Conservation (phyloP, 139 green algal species). For the Coelastrella sp. region DNA sequence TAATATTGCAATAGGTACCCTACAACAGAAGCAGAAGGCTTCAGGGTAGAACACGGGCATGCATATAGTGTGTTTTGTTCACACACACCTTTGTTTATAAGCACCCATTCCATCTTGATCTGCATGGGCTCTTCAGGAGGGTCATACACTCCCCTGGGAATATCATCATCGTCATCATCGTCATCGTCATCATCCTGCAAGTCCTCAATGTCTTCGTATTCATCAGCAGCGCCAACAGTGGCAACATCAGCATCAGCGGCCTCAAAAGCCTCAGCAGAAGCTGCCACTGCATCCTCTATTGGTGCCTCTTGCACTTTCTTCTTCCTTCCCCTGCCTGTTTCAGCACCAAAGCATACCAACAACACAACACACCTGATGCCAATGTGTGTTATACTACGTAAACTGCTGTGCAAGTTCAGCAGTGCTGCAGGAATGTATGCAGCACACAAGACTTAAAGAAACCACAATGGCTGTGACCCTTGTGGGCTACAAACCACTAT, state of each 20-base stretch:
- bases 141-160: slow-evolving; percentile 23
- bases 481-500: no score
- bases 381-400: neutral
- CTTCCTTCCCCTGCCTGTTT: neutral
- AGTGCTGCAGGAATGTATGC: neutral
- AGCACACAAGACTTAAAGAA: neutral
- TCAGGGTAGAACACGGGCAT: no score
- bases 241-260: slow-evolving; percentile 7
- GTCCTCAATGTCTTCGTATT: neutral
- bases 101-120: slow-evolving; percentile 51
- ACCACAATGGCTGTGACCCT: no score
- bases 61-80: neutral
- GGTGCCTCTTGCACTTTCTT: neutral
- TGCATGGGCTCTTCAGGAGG: slow-evolving; percentile 35
- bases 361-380: neutral
- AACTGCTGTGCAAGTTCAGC: no score
- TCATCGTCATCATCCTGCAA: neutral
- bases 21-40: no score
- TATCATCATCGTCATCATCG: neutral
- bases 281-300: neutral
- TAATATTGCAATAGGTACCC: no score
- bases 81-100: slow-evolving; percentile 47
- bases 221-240: neutral
- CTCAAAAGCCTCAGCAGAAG: neutral
- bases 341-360: neutral